Base-by-base conservation (phyloP, 305 asterid genomes). In the Fraxinus paxiana region DNA sequence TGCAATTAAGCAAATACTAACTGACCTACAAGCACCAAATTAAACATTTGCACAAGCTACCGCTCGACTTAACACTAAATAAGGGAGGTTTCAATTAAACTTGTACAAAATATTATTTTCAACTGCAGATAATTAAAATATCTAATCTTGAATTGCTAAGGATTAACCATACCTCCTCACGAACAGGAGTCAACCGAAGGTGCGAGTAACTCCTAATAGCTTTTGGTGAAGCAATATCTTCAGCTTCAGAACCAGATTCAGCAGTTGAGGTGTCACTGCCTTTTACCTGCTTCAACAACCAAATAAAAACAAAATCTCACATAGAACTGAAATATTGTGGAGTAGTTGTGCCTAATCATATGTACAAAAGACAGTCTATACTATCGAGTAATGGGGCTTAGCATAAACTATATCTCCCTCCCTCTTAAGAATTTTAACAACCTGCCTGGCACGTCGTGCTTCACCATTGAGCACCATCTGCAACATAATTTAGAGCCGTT, bases 221-320 rank as follows among this genome's bases (percentile, higher is more conserved):
- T 89, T 93, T 94, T 17, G 98, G 98, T 13, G 98, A 96, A 85
- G 92, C 90, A 74, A 94, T 93, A 87, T 96, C 98, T 85, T 96
- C 99, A 86, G 99, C 97, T 85, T 96, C 99, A 79, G 99, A 96
- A 75, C 99, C 99, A 73, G 99, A 96, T 86, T 96, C 99, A 7
- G 98, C 98, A 1, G 99, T 94, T 76, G 99, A 96, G 15, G 98
- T 92, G 80, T 94, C 99, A 85, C 98, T 92, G 79, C 99, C 94
- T 88, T 88, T 96, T 67, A 96, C 82, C 93, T 96, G 91, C 80
- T 81, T 82, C 79, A 78, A 46, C 77, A 84, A 79, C n/a, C 37
- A 41, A 70, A 83, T 34, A 79, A 46, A 80, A 48, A 59, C 75
- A 6, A 76, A 79, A 74, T 30, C 71, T 80, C 31, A 69, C 82